These are phyloP conservation scores for Ilex aquifolium DNA, from an alignment of 257 asterid genomes.

Conservation along the genomic window DNA sequence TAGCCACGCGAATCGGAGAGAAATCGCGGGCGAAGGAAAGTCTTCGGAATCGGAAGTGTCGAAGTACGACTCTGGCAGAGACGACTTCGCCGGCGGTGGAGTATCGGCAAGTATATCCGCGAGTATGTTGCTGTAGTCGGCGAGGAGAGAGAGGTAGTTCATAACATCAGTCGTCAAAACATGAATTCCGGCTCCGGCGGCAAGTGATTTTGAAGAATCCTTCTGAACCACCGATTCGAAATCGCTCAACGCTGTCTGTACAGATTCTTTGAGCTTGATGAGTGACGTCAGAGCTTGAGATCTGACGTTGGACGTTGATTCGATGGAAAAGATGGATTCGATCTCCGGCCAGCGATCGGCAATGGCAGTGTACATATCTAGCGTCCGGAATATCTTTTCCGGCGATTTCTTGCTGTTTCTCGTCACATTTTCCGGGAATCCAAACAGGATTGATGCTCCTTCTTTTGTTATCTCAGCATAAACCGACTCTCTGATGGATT, in stretches of 20 bases:
- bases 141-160: constrained; percentile 54
- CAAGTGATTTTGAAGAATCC: constrained; percentile 47
- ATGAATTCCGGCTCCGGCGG: constrained; percentile 66
- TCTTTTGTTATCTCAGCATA: constrained; percentile 55
- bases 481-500: constrained; percentile 55
- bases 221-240: constrained; percentile 52
- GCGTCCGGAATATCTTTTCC: constrained; percentile 57
- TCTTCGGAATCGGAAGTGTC: constrained; percentile 50
- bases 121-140: constrained; percentile 63
- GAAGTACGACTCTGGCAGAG: constrained; percentile 47
- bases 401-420: constrained; percentile 45
- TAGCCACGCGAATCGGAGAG: constrained; percentile 59
- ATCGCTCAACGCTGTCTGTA: constrained; percentile 35
- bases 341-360: constrained; percentile 64
- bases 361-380: constrained; percentile 70
- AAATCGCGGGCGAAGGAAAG: constrained; percentile 37
- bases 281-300: constrained; percentile 56
- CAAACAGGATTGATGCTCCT: constrained; percentile 56
- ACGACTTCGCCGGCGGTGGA: constrained; percentile 27
- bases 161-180: constrained; percentile 45
- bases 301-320: constrained; percentile 33
- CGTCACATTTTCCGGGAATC: constrained; percentile 57
- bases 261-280: constrained; percentile 39
- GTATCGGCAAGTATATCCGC: constrained; percentile 44
- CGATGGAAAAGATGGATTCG: constrained; percentile 55